phyloP scores from a whole-genome alignment of 2,329 filamentous ascomycete genomes.

The Aureobasidium sp. region DNA sequence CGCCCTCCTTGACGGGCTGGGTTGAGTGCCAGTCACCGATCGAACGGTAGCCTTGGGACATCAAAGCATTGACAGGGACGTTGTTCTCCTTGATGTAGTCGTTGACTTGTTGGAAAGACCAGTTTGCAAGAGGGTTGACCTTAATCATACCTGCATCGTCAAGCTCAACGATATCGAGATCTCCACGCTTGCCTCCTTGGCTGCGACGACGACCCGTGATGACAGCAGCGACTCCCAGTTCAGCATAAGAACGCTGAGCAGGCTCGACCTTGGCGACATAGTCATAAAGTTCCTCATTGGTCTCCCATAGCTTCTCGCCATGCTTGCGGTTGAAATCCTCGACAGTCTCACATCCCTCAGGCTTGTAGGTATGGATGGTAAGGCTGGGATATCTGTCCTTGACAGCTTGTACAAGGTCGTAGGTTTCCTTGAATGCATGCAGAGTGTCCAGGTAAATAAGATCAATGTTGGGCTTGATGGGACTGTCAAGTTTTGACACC shows the following conservation, averaged over 20 bases:
- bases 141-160: conserved; percentile 90
- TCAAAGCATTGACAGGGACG: conserved; percentile 87
- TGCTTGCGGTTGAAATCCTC: conserved; percentile 76
- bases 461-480: conserved; percentile 47
- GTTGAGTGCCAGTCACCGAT: conserved; percentile 98
- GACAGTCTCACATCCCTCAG: conserved; percentile 63
- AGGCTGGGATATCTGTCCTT: conserved; percentile 69
- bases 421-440: conserved; percentile 46
- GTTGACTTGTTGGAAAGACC: conserved; percentile 85
- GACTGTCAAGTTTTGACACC: conserved; percentile 64
- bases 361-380: conserved; percentile 84
- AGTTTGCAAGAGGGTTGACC: conserved; percentile 94
- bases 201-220: conserved; percentile 86
- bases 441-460: conserved; percentile 50
- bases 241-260: conserved; percentile 79
- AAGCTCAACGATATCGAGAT: conserved; percentile 84
- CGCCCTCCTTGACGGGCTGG: conserved; percentile 75
- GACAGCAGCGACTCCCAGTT: conserved; percentile 81
- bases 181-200: conserved; percentile 86
- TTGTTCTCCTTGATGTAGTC: conserved; percentile 77
- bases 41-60: conserved; percentile 95
- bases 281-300: conserved; percentile 84
- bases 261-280: conserved; percentile 97
- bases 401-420: conserved; percentile 56
- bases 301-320: conserved; percentile 77